Evolutionary conservation across 2,329 filamentous ascomycete species (phyloP).

Genomic region (Blastomyces silverae): DNA sequence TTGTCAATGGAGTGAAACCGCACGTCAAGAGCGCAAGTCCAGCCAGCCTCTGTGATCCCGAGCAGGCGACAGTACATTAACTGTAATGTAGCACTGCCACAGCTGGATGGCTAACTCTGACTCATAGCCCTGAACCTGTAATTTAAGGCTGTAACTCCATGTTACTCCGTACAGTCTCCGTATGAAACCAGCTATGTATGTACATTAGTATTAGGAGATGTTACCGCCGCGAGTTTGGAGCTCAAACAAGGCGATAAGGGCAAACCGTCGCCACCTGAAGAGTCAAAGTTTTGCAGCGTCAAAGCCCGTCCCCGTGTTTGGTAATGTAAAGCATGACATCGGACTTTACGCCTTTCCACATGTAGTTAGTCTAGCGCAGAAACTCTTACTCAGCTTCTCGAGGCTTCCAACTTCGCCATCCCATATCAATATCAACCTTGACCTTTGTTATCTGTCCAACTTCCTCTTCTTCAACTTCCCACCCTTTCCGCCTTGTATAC

Average conservation of each 20-base stretch:
- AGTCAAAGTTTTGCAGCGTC: no score
- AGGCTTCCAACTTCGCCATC: slow-evolving; percentile 12
- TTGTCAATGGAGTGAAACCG: no score
- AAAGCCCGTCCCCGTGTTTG: neutral
- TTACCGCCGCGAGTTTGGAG: no score
- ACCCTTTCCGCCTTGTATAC: neutral
- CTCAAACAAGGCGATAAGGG: neutral
- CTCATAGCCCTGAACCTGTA: neutral
- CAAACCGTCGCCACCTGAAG: no score
- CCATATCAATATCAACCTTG: slow-evolving; percentile 7
- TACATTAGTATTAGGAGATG: no score
- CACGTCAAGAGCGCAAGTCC: no score
- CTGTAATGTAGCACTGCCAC: neutral
- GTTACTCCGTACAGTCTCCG: no score
- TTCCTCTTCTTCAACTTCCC: neutral
- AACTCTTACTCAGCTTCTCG: slow-evolving; percentile 5
- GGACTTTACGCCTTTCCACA: neutral
- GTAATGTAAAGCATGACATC: neutral
- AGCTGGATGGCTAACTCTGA: neutral
- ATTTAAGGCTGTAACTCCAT: no score
- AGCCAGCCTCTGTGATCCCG: no score
- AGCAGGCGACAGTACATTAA: no score
- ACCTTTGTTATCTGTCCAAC: neutral
- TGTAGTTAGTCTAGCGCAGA: slow-evolving; percentile 9
- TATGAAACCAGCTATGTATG: no score